These are phyloP conservation scores for Eimeria necatrix DNA, from an alignment of 169 alveolate genomes.

Conservation along the genomic window DNA sequence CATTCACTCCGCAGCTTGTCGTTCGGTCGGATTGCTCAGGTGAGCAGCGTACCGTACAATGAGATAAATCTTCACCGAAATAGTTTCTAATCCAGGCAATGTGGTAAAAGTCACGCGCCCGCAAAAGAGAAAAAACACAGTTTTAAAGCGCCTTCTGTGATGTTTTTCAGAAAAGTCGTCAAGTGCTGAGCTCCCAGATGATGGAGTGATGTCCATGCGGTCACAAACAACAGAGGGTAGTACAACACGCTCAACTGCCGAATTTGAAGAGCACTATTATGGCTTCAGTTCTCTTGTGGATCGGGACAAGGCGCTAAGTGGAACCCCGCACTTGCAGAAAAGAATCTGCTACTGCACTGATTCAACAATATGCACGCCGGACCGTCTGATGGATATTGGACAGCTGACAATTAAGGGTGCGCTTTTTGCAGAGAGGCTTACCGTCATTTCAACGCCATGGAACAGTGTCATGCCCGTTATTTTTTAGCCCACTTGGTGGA, in stretches of 20 bases:
- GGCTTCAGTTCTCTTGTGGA: slow-evolving; percentile 34
- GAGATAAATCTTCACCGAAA: not conserved
- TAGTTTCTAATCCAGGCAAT: not conserved
- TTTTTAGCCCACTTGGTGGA: not conserved
- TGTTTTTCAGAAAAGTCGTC: not conserved
- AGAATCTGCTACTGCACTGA: slow-evolving; percentile 74
- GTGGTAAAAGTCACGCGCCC: too few relatives aligned
- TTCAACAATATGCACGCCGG: slow-evolving; percentile 55
- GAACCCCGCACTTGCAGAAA: not conserved
- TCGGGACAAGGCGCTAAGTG: slow-evolving; percentile 26
- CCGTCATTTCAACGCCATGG: not conserved
- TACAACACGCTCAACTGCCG: not conserved
- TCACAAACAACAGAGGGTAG: not conserved
- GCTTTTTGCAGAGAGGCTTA: not conserved
- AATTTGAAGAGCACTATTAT: not conserved
- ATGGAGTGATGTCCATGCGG: slow-evolving; percentile 48
- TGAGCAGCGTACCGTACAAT: not conserved
- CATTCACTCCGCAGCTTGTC: slow-evolving; percentile 28
- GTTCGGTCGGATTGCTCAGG: slow-evolving; percentile 62
- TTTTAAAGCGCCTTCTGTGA: not conserved
- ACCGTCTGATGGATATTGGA: slow-evolving; percentile 61
- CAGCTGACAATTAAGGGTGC: slow-evolving; percentile 48
- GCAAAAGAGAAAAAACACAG: too few relatives aligned
- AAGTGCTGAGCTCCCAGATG: slow-evolving; percentile 31
- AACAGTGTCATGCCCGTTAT: not conserved